Percentiles rank a stretch among this genome's conserved stretches.
Conservation (phyloP, 495 filamentous ascomycete genomes). For the Tricharina praecox region DNA sequence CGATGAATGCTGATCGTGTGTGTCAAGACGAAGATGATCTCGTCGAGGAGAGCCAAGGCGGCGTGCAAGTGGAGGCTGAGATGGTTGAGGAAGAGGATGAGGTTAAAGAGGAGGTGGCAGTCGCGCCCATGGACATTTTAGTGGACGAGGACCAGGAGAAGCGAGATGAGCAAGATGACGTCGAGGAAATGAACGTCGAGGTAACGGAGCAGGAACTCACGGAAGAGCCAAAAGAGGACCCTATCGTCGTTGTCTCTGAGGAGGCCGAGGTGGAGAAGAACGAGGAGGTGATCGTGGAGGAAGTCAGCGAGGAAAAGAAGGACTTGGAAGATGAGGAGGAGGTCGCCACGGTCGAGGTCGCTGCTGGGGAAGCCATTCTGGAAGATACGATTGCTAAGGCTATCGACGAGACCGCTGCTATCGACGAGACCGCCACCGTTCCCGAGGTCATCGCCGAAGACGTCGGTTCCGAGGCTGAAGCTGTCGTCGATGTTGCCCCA, state of each 20-base stretch:
- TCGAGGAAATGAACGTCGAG: not conserved
- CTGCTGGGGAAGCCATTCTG: no score
- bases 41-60: not conserved
- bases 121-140: no score
- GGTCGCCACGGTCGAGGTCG: no score
- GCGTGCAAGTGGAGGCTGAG: not conserved
- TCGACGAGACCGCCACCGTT: not conserved
- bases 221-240: not conserved
- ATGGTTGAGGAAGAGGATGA: not conserved
- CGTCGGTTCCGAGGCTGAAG: not conserved
- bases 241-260: not conserved
- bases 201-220: not conserved
- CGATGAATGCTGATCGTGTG: constrained; percentile 2
- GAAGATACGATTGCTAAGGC: not conserved
- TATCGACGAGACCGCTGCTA: not conserved
- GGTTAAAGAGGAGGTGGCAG: not conserved
- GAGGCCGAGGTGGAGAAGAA: not conserved
- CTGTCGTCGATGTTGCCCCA: not conserved
- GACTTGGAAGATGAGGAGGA: not conserved
- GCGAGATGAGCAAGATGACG: not conserved
- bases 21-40: not conserved
- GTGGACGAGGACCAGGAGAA: not conserved
- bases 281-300: not conserved
- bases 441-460: not conserved
- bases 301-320: not conserved